Percentiles rank a stretch among this genome's conserved stretches.
Conservation (phyloP, 306 rosid species). For the Cicer chorassanicum region DNA sequence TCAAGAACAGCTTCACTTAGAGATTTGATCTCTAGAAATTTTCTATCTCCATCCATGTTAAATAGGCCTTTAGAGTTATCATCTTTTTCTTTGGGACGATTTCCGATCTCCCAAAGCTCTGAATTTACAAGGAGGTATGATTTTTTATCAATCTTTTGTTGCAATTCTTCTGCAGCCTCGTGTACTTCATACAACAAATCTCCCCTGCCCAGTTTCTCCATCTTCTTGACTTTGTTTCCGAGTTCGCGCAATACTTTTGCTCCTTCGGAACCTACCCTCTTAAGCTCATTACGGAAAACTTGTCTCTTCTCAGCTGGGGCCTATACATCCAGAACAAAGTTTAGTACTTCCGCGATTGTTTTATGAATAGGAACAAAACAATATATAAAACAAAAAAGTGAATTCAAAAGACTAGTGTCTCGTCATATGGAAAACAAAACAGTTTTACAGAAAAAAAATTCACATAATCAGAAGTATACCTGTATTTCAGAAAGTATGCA, state of each 20-base stretch:
- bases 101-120: slow-evolving; percentile 92
- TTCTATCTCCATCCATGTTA: slow-evolving; percentile 57
- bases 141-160: slow-evolving; percentile 74
- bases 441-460: background rate
- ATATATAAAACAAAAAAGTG: too few species aligned
- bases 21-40: slow-evolving; percentile 67
- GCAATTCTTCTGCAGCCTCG: slow-evolving; percentile 88
- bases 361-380: too few species aligned
- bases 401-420: too few species aligned
- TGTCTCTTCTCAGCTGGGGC: slow-evolving; percentile 86
- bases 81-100: slow-evolving; percentile 50
- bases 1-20: slow-evolving; percentile 85
- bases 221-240: slow-evolving; percentile 75
- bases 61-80: slow-evolving; percentile 55
- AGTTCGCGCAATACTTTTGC: slow-evolving; percentile 79
- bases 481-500: slow-evolving; percentile 96
- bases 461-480: slow-evolving; percentile 50
- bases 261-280: slow-evolving; percentile 79
- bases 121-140: slow-evolving; percentile 89
- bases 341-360: background rate
- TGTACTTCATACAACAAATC: slow-evolving; percentile 76
- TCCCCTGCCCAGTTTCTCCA: slow-evolving; percentile 70
- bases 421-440: background rate
- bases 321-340: slow-evolving; percentile 46
- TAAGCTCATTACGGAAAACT: slow-evolving; percentile 68